Percentiles rank a stretch among this genome's conserved stretches.
Evolutionary conservation across 495 filamentous ascomycete species (phyloP).

Genomic region (Penicillium subrubescens): DNA sequence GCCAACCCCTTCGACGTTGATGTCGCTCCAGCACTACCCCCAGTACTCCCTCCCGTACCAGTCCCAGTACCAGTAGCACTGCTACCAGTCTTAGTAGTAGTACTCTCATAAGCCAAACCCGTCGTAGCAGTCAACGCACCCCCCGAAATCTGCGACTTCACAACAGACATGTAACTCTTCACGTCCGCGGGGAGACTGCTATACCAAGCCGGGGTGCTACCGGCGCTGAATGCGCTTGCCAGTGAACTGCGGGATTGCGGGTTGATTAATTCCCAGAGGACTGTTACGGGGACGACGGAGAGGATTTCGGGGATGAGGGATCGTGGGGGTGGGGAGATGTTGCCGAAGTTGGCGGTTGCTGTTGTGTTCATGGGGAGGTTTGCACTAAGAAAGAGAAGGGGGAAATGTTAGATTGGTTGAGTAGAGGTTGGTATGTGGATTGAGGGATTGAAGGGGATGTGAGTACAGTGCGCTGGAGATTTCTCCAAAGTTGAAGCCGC

Average conservation of each 20-base stretch:
- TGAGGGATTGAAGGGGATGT: not conserved
- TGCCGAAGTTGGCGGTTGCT: slow-evolving; percentile 30
- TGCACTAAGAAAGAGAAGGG: not conserved
- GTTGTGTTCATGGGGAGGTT: slow-evolving; percentile 22
- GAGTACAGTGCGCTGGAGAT: slow-evolving; percentile 20
- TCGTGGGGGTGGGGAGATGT: slow-evolving; percentile 34
- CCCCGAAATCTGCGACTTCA: slow-evolving; percentile 29
- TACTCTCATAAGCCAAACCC: slow-evolving; percentile 8
- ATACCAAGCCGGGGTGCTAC: slow-evolving; percentile 37
- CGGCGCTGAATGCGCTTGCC: slow-evolving; percentile 35
- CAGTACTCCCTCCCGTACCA: slow-evolving; percentile 1
- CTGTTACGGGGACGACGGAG: slow-evolving; percentile 30
- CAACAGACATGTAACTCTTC: slow-evolving; percentile 37
- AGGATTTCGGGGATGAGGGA: slow-evolving; percentile 34
- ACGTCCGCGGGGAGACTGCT: slow-evolving; percentile 29
- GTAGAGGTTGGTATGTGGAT: not conserved
- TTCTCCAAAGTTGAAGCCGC: slow-evolving; percentile 16
- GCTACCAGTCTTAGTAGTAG: not conserved
- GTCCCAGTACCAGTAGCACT: slow-evolving; percentile 7
- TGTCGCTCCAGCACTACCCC: slow-evolving; percentile 11
- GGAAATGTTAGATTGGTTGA: not conserved
- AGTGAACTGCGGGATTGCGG: slow-evolving; percentile 32
- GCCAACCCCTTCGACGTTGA: slow-evolving; percentile 21
- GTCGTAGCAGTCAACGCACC: slow-evolving; percentile 34
- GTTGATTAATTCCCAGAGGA: slow-evolving; percentile 29